These are phyloP conservation scores for Phialophora chinensis DNA, from an alignment of 2,329 filamentous ascomycete species.

Conservation along the genomic window DNA sequence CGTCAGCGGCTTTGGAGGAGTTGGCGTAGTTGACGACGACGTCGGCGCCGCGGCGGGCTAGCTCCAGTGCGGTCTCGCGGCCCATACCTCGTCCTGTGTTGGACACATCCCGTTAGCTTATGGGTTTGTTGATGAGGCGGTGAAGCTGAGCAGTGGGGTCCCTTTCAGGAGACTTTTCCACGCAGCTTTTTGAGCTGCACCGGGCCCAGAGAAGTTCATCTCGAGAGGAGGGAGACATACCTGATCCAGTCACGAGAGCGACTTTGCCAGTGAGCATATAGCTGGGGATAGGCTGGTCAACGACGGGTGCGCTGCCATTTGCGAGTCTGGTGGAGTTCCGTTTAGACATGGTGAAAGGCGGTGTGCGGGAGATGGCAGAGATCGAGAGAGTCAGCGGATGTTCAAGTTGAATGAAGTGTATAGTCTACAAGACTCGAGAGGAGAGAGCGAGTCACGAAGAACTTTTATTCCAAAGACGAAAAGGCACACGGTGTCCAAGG, in stretches of 20 bases:
- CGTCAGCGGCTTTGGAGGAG: constrained; percentile 67
- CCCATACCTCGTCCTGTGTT: constrained; percentile 50
- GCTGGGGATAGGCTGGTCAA: constrained; percentile 33
- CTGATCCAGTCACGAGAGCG: constrained; percentile 42
- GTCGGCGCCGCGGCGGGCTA: constrained; percentile 49
- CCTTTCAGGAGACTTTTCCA: neutral
- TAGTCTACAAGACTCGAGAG: constrained; percentile 18
- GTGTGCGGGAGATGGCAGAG: constrained; percentile 9
- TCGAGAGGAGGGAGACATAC: constrained; percentile 28
- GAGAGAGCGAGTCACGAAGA: constrained; percentile 5
- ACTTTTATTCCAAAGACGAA: constrained; percentile 14
- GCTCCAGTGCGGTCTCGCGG: constrained; percentile 50
- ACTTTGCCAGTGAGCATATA: constrained; percentile 55
- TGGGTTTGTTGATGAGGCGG: constrained; percentile 20
- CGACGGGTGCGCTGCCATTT: constrained; percentile 30
- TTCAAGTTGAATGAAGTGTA: neutral
- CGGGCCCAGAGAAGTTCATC: neutral
- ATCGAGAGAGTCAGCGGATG: constrained; percentile 1
- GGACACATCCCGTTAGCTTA: constrained; percentile 14
- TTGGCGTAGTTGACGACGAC: constrained; percentile 59
- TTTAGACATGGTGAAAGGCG: constrained; percentile 30
- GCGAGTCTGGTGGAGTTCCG: constrained; percentile 33
- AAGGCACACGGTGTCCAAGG: constrained; percentile 21
- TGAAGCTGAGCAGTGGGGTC: constrained; percentile 11
- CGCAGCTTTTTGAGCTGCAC: neutral